Percentiles rank a stretch among this genome's conserved stretches.
Evolutionary conservation across 1,284 basidiomycete species (phyloP).

Genomic region (Apiotrichum akiyoshidainum): DNA sequence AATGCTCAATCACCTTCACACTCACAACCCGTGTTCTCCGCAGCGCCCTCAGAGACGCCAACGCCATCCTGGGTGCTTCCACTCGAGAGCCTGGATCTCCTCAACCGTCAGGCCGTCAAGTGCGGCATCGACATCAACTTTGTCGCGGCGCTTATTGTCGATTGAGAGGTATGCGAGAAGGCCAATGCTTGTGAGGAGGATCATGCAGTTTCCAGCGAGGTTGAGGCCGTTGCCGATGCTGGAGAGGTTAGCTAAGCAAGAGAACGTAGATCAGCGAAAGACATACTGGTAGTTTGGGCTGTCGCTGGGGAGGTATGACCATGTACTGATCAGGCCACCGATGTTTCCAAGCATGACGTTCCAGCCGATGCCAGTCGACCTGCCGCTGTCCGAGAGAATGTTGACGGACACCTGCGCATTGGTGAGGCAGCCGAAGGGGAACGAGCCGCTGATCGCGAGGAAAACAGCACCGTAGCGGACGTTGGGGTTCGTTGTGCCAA

Average conservation of each 20-base stretch:
- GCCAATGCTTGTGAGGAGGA: constrained; percentile 13
- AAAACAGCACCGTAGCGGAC: constrained; percentile 15
- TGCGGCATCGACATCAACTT: constrained; percentile 8
- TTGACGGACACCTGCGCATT: constrained; percentile 1
- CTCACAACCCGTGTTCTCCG: background rate
- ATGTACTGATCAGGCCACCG: constrained; percentile 11
- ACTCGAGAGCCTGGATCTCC: constrained; percentile 21
- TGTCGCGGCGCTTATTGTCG: constrained; percentile 18
- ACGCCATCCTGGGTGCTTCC: constrained; percentile 20
- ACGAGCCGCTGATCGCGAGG: constrained; percentile 11
- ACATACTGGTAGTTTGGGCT: constrained; percentile 8
- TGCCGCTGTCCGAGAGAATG: constrained; percentile 3
- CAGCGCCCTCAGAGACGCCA: constrained; percentile 13
- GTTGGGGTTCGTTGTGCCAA: constrained; percentile 14
- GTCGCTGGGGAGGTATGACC: background rate
- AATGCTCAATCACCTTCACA: background rate
- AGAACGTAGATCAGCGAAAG: constrained; percentile 16
- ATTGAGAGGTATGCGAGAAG: constrained; percentile 10
- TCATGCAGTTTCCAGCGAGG: constrained; percentile 13
- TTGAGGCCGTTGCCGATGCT: constrained; percentile 23
- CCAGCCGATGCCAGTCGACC: constrained; percentile 3
- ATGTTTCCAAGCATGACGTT: constrained; percentile 7
- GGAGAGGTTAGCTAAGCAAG: constrained; percentile 6
- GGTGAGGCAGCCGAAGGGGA: constrained; percentile 7
- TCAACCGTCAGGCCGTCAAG: constrained; percentile 10